phyloP scores from a whole-genome alignment of 1,139 yeast species.

The Tardiomyces depauwii region DNA sequence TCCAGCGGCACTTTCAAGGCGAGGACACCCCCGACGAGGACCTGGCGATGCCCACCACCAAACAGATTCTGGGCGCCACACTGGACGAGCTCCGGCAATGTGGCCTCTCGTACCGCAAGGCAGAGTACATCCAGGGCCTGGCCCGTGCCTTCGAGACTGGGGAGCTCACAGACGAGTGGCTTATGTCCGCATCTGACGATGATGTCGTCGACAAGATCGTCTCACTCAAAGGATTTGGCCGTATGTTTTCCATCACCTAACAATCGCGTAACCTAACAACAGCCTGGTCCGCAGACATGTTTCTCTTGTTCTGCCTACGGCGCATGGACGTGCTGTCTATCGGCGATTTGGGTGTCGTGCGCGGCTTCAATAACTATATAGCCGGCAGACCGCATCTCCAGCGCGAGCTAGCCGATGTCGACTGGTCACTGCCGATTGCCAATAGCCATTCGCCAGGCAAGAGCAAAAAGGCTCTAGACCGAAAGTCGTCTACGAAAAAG shows the following conservation, averaged over 20 bases:
- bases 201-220: slow-evolving; percentile 47
- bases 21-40: slow-evolving; percentile 1
- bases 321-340: slow-evolving; percentile 62
- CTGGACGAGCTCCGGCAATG: slow-evolving; percentile 43
- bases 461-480: slow-evolving; percentile 18
- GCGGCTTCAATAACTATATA: slow-evolving; percentile 64
- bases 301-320: slow-evolving; percentile 55
- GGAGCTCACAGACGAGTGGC: slow-evolving; percentile 33
- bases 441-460: slow-evolving; percentile 21
- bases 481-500: slow-evolving; percentile 22
- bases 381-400: slow-evolving; percentile 42
- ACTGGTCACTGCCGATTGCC: slow-evolving; percentile 13
- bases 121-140: slow-evolving; percentile 50
- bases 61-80: slow-evolving; percentile 31
- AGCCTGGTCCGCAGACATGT: slow-evolving; percentile 86
- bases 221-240: slow-evolving; percentile 67
- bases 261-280: no score
- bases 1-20: slow-evolving; percentile 29
- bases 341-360: slow-evolving; percentile 75
- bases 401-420: slow-evolving; percentile 30
- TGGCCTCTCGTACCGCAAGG: slow-evolving; percentile 66
- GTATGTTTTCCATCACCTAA: no score
- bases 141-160: slow-evolving; percentile 44
- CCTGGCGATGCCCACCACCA: slow-evolving; percentile 41
- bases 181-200: slow-evolving; percentile 27